Evolutionary conservation across 495 filamentous ascomycete species (phyloP), one percentile per base, ranked within the genome.

Genomic region (Poronia punctata): DNA sequence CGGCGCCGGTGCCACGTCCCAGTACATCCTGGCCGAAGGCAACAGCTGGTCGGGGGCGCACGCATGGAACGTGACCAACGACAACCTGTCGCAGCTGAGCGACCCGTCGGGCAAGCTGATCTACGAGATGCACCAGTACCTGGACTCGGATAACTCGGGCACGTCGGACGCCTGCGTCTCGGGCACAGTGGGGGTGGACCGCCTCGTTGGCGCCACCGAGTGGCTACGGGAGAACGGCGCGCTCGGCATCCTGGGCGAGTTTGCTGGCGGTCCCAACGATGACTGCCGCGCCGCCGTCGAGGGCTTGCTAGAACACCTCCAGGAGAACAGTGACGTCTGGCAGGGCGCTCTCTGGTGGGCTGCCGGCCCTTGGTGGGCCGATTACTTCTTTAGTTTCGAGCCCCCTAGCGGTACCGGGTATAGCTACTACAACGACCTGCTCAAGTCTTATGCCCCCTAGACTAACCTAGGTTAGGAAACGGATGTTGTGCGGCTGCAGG

Each of bases 191-290:
- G 75, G 76, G 17, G 49, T 54, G 15, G 37, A 86, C 59, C 72
- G 83, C 4, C 46, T 88, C 27, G 52, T 65, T 16, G 68, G 65
- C 6, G 84, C 84, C 6, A 88, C 84, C 4, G 53, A 62, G 22
- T 88, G 84, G 83, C 65, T 87, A 38, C 74, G 78, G 59, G 52
- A 61, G 12, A 85, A 87, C 64, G 60, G 62, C 48, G 85, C 85
- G 70, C 66, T 68, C 51, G 83, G 71, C 15, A 60, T 88, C 45
- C 59, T 88, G 27, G 84, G 84, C 17, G 84, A 88, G 64, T 81
- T 80, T 39, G 83, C 82, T 5, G 84, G 77, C 35, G 84, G 82
- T 23, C 66, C 72, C 40, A 88, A 86, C 56, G 46, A 66, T 0
- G 69, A 67, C 43, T 88, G 84, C 56, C 63, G 82, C 62, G 45